Percentiles rank a stretch among this genome's conserved stretches.
These are phyloP conservation scores for Mastigamoeba balamuthi DNA, from an alignment of 78 protist genomes.

Conservation along the genomic window DNA sequence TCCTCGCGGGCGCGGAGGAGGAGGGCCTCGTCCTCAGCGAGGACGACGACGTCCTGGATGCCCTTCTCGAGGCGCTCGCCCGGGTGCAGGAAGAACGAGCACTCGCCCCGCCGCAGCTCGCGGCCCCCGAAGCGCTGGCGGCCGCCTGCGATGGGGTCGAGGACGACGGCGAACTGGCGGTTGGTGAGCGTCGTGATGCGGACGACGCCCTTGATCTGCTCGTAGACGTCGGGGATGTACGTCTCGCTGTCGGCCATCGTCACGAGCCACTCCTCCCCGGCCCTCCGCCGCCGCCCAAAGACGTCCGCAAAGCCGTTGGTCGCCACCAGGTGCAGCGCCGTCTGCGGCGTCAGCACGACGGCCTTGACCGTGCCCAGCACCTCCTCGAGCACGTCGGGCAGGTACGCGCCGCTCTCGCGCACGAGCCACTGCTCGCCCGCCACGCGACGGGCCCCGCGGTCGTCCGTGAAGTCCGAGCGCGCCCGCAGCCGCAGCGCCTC, in stretches of 20 bases:
- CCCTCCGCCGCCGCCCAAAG: constrained; percentile 42
- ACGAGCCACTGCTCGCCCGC: constrained; percentile 76
- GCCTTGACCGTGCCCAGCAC: constrained; percentile 44
- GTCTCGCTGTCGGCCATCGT: constrained; percentile 51
- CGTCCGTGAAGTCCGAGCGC: constrained; percentile 34
- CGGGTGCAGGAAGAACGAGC: constrained; percentile 68
- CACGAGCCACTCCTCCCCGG: constrained; percentile 83
- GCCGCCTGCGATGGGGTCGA: constrained; percentile 51
- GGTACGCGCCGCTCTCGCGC: constrained; percentile 53
- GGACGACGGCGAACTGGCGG: constrained; percentile 73
- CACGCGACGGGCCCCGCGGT: constrained; percentile 9
- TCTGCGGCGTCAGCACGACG: constrained; percentile 58
- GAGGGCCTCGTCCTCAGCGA: constrained; percentile 60
- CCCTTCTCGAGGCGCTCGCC: constrained; percentile 71
- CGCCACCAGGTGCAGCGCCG: constrained; percentile 60
- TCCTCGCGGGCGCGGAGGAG: constrained; percentile 36
- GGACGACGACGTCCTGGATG: constrained; percentile 44
- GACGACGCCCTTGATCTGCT: constrained; percentile 42
- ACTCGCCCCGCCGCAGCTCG: constrained; percentile 50
- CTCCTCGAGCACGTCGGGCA: constrained; percentile 65
- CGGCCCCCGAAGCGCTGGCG: constrained; percentile 42
- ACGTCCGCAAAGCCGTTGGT: constrained; percentile 54
- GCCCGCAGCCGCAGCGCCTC: constrained; percentile 73
- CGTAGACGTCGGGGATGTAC: constrained; percentile 66
- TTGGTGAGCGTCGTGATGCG: constrained; percentile 48